phyloP scores from a whole-genome alignment of 805 yeast genomes.

The Lipomyces yamanashiensis region DNA sequence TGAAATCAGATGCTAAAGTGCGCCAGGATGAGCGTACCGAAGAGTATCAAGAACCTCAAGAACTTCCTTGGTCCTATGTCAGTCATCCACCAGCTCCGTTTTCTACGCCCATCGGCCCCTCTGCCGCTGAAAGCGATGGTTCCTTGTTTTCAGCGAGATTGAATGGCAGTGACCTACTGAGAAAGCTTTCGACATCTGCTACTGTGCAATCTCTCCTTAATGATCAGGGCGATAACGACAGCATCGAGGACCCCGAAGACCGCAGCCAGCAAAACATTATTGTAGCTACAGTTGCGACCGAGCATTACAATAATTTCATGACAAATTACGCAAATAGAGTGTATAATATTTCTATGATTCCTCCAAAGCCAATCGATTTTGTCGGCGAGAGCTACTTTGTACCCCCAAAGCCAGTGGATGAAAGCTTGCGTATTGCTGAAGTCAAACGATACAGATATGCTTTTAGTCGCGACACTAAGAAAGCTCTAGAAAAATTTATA shows the following conservation, averaged over 20 bases:
- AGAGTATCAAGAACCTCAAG: neutral
- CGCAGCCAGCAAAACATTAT: neutral
- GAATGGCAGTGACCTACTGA: neutral
- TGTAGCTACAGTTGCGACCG: neutral
- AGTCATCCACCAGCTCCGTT: neutral
- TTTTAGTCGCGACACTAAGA: constrained; percentile 2
- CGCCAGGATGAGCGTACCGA: neutral
- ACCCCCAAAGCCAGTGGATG: constrained; percentile 26
- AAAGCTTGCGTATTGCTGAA: constrained; percentile 14
- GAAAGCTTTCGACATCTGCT: neutral
- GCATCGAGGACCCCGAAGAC: neutral
- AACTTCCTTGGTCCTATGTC: neutral
- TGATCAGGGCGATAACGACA: neutral
- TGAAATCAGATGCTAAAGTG: neutral
- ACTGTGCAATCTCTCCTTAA: neutral
- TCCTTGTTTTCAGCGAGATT: neutral
- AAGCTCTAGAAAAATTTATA: constrained; percentile 3
- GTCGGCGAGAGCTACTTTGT: constrained; percentile 11
- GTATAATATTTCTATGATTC: constrained; percentile 22
- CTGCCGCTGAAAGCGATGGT: neutral
- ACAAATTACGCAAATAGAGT: constrained; percentile 21
- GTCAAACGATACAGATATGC: constrained; percentile 20
- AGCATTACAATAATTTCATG: constrained; percentile 9
- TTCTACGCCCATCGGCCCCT: neutral
- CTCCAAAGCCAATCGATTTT: constrained; percentile 18